Evolutionary conservation across 2,329 filamentous ascomycete genomes (phyloP).

Genomic region (Hypoxylon sp.): DNA sequence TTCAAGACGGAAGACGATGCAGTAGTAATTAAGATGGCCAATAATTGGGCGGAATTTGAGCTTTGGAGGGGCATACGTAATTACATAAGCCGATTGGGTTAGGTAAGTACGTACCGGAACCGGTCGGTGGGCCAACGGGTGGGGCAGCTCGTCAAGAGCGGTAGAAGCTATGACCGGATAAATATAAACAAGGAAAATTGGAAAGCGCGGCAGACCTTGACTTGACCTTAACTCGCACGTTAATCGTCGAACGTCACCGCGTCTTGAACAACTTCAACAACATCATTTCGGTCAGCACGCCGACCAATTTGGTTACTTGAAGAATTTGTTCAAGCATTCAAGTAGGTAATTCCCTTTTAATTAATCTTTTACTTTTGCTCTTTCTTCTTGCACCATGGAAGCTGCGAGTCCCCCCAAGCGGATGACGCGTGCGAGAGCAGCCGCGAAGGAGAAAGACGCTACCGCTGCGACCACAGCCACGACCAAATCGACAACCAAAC

Average conservation of each 20-base stretch:
- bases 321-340: slow-evolving; percentile 34
- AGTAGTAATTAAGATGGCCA: neutral
- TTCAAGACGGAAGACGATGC: neutral
- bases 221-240: slow-evolving; percentile 27
- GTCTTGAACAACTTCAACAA: slow-evolving; percentile 31
- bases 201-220: slow-evolving; percentile 33
- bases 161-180: slow-evolving; percentile 42
- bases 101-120: slow-evolving; percentile 12
- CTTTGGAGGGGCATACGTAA: neutral
- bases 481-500: slow-evolving; percentile 54
- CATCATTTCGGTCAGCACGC: slow-evolving; percentile 26
- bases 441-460: slow-evolving; percentile 58
- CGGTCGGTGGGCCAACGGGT: slow-evolving; percentile 42
- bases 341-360: slow-evolving; percentile 36
- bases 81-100: neutral
- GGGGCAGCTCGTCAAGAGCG: slow-evolving; percentile 6
- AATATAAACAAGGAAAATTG: slow-evolving; percentile 46
- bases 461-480: slow-evolving; percentile 61
- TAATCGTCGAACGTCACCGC: slow-evolving; percentile 20
- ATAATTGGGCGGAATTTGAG: slow-evolving; percentile 13
- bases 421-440: slow-evolving; percentile 68
- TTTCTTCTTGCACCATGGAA: slow-evolving; percentile 61
- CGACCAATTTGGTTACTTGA: slow-evolving; percentile 31
- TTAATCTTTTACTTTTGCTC: slow-evolving; percentile 6
- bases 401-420: slow-evolving; percentile 70